Evolutionary conservation across 176 grass and related monocot genomes (phyloP).

Genomic region (Tillandsia leiboldiana): DNA sequence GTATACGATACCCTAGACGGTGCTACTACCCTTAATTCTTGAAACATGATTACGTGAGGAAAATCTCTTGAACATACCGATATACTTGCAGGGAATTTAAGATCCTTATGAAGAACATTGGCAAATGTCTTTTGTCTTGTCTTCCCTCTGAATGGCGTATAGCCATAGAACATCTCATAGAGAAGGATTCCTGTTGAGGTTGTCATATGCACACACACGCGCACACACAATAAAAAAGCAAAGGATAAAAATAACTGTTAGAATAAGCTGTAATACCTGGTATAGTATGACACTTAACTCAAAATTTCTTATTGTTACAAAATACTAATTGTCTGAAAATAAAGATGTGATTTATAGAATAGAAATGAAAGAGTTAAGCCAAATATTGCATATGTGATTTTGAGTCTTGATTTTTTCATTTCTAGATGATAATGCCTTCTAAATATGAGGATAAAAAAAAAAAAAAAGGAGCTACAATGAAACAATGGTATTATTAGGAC

Average conservation of each 20-base stretch:
- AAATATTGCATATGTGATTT: not conserved
- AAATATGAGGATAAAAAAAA: not conserved
- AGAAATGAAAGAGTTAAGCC: not conserved
- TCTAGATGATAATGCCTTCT: not conserved
- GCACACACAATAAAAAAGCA: not conserved
- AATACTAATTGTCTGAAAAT: too few species aligned
- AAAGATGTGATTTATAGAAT: not conserved
- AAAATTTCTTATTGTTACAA: not conserved
- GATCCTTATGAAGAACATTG: too few species aligned
- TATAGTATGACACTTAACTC: not conserved
- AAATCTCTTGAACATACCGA: too few species aligned
- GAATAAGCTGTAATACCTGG: not conserved
- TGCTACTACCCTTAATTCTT: too few species aligned
- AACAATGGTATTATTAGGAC: not conserved
- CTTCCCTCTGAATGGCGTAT: too few species aligned
- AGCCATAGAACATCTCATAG: conserved; percentile 98
- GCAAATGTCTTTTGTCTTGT: too few species aligned
- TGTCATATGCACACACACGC: not conserved
- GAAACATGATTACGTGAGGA: too few species aligned
- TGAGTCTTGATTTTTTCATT: not conserved
- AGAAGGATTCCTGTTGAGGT: conserved; percentile 62
- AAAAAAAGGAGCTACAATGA: not conserved
- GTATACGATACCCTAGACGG: not conserved
- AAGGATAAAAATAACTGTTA: not conserved
- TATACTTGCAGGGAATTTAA: too few species aligned